Percentiles rank a stretch among this genome's conserved stretches.
phyloP scores from a whole-genome alignment of 768 basidiomycete genomes.

The Leccinum fibrillosum region DNA sequence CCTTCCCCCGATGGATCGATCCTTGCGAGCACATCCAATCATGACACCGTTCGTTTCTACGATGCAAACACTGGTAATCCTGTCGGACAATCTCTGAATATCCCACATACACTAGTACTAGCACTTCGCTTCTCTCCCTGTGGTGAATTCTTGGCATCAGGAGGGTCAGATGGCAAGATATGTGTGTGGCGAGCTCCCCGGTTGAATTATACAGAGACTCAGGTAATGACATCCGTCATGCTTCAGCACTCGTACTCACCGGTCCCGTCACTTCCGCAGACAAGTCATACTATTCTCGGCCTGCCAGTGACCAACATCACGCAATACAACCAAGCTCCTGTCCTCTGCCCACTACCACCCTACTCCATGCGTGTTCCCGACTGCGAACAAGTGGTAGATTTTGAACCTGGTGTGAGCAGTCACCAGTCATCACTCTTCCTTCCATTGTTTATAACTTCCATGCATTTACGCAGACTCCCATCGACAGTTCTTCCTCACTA shows the following conservation, averaged over 20 bases:
- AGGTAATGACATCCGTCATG: not conserved
- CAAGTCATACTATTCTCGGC: not conserved
- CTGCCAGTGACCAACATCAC: not conserved
- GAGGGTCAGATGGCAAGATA: not conserved
- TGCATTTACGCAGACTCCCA: too few species aligned
- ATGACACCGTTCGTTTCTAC: not conserved
- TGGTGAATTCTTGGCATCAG: not conserved
- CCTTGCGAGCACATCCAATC: not conserved
- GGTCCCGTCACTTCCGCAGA: not conserved
- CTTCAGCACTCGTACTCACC: not conserved
- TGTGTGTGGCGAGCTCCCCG: not conserved
- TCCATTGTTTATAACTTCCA: not conserved
- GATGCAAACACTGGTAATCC: not conserved
- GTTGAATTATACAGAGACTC: not conserved
- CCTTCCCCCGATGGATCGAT: not conserved
- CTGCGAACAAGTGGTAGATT: not conserved
- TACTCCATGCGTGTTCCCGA: not conserved
- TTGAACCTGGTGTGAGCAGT: not conserved
- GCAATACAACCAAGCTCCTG: not conserved
- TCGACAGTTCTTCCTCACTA: too few species aligned
- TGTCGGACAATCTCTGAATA: not conserved
- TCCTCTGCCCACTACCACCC: not conserved
- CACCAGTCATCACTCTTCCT: too few species aligned
- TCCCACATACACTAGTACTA: too few species aligned
- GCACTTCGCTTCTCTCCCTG: not conserved